Evolutionary conservation across 1,139 yeast species (phyloP), one percentile per base, ranked within the genome.

Genomic region (Candida sp.): DNA sequence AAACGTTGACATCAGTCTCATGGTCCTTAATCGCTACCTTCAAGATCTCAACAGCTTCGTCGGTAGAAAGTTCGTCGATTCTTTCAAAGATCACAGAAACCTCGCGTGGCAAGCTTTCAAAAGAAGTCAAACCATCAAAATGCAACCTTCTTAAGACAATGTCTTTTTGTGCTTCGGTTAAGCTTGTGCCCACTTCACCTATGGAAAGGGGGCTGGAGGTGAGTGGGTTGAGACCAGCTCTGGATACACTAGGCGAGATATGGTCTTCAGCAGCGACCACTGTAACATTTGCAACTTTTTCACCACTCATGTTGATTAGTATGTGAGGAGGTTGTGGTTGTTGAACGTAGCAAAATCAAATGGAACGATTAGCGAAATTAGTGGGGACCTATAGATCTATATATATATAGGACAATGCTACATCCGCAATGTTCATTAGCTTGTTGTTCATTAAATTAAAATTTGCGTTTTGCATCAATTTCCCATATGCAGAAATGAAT

Each of bases 51-150:
- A 68, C 28, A 1, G 72, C 63, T 46, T 69, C 73, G 3, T 55
- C 56, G 7, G 54, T 54, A 3, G 58, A 9, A 45, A 70, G 49
- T 23, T 49, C 45, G 52, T 64, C 67, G 33, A 69, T 62, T 48
- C 69, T 67, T 50, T 68, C 72, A 49, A 70, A 58, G 65, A 69
- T 64, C 50, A 68, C 65, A 3, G 67, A 50, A 5, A 65, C 72
- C 5, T 56, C 51, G 8, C 60, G 55, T 1, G 73, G 74, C 40
- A 70, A 59, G 37, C 67, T 62, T n/a, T 69, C 70, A 45, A 64
- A 60, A 23, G 58, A 46, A 3, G 54, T 46, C 54, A 69, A 67
- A 30, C 68, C 67, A 31, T 64, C 70, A 45, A 58, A 63, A 52
- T 63, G 63, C 47, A 70, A 61, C 47, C 73, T 61, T 45, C 52